Conservation (phyloP, 1,139 yeast species). For the Yamadazyma membranifaciens region DNA sequence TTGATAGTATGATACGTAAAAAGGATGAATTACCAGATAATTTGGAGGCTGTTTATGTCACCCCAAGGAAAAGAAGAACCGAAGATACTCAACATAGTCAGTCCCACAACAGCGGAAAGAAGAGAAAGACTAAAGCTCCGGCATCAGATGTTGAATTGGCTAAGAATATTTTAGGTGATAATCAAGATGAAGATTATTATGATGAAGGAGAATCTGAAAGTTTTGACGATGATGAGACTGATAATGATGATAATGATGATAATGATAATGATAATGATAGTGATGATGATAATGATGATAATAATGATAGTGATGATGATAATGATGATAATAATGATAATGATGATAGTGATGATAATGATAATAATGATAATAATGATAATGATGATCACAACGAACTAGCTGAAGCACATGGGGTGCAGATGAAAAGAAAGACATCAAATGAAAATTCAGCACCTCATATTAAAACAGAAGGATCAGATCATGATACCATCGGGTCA, state of each 20-base stretch:
- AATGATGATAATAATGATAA: slow-evolving; percentile 1
- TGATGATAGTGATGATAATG: slow-evolving; percentile 7
- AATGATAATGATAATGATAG: background rate
- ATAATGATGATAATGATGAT: slow-evolving; percentile 6
- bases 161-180: slow-evolving; percentile 5
- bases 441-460: background rate
- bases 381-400: background rate
- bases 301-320: slow-evolving; percentile 1
- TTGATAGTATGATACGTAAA: slow-evolving; percentile 20
- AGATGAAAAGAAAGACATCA: background rate
- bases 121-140: background rate
- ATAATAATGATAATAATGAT: slow-evolving; percentile 2
- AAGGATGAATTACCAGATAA: slow-evolving; percentile 18
- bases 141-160: slow-evolving; percentile 6
- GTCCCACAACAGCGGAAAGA: background rate
- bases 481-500: background rate
- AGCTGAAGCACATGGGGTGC: background rate
- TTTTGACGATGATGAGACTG: slow-evolving; percentile 3
- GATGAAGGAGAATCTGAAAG: slow-evolving; percentile 7
- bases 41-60: slow-evolving; percentile 17
- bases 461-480: too few species aligned
- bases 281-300: background rate
- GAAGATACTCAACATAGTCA: background rate
- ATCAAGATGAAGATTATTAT: slow-evolving; percentile 2
- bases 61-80: slow-evolving; percentile 6